Evolutionary conservation across 148 eudicot genomes (phyloP).

Genomic region (Silene conica): DNA sequence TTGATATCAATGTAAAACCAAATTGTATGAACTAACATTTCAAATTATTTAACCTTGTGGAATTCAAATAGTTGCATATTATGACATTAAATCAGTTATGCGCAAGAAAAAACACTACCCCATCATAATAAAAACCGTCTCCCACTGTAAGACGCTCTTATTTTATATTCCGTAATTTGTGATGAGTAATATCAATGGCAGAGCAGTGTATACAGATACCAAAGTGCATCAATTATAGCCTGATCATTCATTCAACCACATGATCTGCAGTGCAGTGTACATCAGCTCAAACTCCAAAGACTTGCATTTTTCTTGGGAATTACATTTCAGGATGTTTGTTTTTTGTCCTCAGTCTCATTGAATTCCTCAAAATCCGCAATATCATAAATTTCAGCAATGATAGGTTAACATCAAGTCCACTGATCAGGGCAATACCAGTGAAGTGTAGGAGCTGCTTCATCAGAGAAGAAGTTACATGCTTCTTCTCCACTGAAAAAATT

Average conservation of each 20-base stretch:
- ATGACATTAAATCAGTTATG: background rate
- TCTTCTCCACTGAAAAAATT: slow-evolving; percentile 80
- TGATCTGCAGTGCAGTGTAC: background rate
- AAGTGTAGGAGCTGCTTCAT: slow-evolving; percentile 68
- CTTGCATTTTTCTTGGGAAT: slow-evolving; percentile 24
- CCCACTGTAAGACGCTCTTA: too few species aligned
- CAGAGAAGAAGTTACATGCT: slow-evolving; percentile 70
- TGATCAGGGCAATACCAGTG: slow-evolving; percentile 56
- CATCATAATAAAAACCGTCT: too few species aligned
- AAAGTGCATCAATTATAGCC: background rate
- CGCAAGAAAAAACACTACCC: background rate
- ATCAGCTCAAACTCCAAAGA: slow-evolving; percentile 4
- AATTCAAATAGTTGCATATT: too few species aligned
- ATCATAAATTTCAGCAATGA: slow-evolving; percentile 1
- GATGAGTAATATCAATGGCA: too few species aligned
- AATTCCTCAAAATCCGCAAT: slow-evolving; percentile 9
- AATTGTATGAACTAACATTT: too few species aligned
- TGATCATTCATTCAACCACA: background rate
- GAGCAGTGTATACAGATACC: slow-evolving; percentile 2
- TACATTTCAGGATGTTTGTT: slow-evolving; percentile 22
- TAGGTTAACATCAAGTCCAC: slow-evolving; percentile 36
- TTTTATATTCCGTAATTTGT: too few species aligned
- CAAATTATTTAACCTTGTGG: too few species aligned
- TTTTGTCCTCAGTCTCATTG: background rate
- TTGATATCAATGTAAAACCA: too few species aligned